phyloP scores from a whole-genome alignment of 352 stramenopile genomes.

The Aphanomyces astaci region DNA sequence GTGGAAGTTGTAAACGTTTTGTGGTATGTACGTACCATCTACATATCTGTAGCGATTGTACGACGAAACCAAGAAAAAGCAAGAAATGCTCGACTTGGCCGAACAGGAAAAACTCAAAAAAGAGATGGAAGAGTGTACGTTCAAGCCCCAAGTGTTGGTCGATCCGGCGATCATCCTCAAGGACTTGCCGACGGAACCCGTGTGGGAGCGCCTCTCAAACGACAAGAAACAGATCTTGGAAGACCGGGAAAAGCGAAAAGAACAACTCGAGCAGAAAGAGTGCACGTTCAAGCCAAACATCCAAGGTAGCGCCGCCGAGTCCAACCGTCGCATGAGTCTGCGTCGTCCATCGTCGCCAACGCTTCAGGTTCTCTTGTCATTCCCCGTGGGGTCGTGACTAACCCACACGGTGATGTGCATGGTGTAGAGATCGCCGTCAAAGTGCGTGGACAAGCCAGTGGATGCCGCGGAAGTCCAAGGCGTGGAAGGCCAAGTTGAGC shows the following conservation, averaged over 20 bases:
- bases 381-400: neutral
- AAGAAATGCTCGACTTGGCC: conserved; percentile 66
- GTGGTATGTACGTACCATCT: no score
- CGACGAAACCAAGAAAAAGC: conserved; percentile 66
- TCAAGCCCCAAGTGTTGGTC: conserved; percentile 54
- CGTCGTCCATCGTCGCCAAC: conserved; percentile 3
- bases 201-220: conserved; percentile 70
- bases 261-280: conserved; percentile 58
- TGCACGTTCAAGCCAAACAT: conserved; percentile 81
- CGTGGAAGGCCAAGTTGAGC: no score
- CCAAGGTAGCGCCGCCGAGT: neutral
- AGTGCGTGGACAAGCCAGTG: neutral
- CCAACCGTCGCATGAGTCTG: neutral
- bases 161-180: conserved; percentile 28
- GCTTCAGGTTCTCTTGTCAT: neutral
- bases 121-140: conserved; percentile 74
- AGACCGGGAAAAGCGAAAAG: conserved; percentile 61
- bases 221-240: conserved; percentile 76
- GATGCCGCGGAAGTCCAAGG: neutral
- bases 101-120: conserved; percentile 62
- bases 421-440: neutral
- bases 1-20: neutral
- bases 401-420: neutral
- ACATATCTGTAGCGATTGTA: conserved; percentile 73
- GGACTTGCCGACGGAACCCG: conserved; percentile 35